phyloP scores from a whole-genome alignment of 257 asterid species.

The Nemophila menziesii region DNA sequence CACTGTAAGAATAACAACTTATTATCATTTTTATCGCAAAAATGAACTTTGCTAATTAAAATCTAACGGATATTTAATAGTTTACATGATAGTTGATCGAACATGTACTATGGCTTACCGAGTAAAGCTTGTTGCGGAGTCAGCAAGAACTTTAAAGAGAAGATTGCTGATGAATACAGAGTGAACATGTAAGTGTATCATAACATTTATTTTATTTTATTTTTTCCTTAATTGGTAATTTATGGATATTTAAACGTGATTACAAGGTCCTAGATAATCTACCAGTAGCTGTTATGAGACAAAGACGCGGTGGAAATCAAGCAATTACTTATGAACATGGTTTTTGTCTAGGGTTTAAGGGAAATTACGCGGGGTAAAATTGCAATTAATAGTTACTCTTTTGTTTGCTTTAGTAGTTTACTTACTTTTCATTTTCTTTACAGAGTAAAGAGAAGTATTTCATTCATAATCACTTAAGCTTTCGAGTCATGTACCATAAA shows the following conservation, averaged over 20 bases:
- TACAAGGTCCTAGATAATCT: constrained; percentile 87
- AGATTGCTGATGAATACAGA: constrained; percentile 78
- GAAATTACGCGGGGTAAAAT: constrained; percentile 87
- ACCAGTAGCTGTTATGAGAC: constrained; percentile 80
- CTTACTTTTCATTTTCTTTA: too few relatives aligned
- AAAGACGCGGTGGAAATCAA: constrained; percentile 58
- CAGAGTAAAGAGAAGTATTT: too few relatives aligned
- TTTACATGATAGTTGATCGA: constrained; percentile 62
- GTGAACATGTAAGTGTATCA: constrained; percentile 53
- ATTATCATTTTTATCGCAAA: not conserved
- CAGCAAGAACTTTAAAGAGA: constrained; percentile 76
- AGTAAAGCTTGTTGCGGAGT: constrained; percentile 42
- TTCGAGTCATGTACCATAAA: too few relatives aligned
- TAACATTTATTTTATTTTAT: constrained; percentile 7
- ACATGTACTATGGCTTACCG: constrained; percentile 66
- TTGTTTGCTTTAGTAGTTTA: too few relatives aligned
- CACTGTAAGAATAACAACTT: constrained; percentile 31
- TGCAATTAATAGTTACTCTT: too few relatives aligned
- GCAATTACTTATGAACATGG: constrained; percentile 80
- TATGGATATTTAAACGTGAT: constrained; percentile 12
- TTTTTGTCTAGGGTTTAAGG: constrained; percentile 84
- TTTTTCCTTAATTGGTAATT: not conserved
- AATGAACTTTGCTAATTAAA: not conserved
- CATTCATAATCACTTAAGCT: too few relatives aligned
- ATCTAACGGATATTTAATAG: constrained; percentile 18